Percentiles rank a stretch among this genome's conserved stretches.
phyloP scores from a whole-genome alignment of 1,139 yeast species.

The Yamadazyma diddensiae region DNA sequence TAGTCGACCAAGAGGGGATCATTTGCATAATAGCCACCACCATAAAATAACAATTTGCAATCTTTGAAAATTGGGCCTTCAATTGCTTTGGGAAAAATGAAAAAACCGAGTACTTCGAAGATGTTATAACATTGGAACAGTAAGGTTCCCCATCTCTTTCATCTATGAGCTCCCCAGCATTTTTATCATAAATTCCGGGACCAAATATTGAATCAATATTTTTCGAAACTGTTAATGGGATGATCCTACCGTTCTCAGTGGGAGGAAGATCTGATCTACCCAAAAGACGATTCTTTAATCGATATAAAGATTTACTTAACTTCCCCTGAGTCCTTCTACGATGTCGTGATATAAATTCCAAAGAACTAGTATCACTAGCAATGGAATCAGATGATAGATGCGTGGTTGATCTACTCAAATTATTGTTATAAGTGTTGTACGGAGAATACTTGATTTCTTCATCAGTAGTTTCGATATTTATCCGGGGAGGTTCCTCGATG shows the following conservation, averaged over 20 bases:
- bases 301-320: conserved; percentile 16
- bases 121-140: conserved; percentile 66
- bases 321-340: conserved; percentile 9
- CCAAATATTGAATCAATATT: conserved; percentile 27
- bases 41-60: conserved; percentile 86
- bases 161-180: conserved; percentile 46
- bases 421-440: conserved; percentile 16
- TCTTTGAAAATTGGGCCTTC: conserved; percentile 84
- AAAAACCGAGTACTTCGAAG: conserved; percentile 80
- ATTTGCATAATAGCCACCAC: conserved; percentile 87
- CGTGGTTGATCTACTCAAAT: conserved; percentile 26
- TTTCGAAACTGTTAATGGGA: conserved; percentile 57
- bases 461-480: conserved; percentile 11
- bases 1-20: conserved; percentile 97
- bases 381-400: conserved; percentile 23
- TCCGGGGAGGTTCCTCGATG: conserved; percentile 12
- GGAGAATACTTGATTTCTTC: conserved; percentile 9
- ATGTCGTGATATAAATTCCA: conserved; percentile 21
- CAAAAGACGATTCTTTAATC: conserved; percentile 31
- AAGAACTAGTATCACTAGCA: conserved; percentile 19
- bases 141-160: conserved; percentile 68
- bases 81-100: conserved; percentile 87
- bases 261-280: conserved; percentile 47
- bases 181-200: conserved; percentile 26
- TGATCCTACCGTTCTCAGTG: conserved; percentile 66